Percentiles rank a stretch among this genome's conserved stretches.
Evolutionary conservation across 1,284 basidiomycete genomes (phyloP).

Genomic region (Inonotus obliquus): DNA sequence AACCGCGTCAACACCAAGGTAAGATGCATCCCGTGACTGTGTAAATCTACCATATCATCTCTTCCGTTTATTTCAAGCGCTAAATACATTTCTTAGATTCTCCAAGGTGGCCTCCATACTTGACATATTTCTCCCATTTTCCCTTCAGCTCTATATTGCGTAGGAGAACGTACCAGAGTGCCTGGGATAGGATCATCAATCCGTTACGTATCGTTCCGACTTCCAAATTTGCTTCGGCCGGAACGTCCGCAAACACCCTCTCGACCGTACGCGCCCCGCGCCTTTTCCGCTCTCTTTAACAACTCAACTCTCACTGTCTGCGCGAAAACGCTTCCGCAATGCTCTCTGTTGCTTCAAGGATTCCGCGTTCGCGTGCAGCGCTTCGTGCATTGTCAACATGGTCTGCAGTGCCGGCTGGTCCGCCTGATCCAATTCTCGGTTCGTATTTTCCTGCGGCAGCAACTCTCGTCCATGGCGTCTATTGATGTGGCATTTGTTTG

Average conservation of each 20-base stretch:
- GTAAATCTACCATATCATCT: background rate
- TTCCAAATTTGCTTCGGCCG: background rate
- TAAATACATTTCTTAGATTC: too few species aligned
- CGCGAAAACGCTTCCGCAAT: constrained; percentile 33
- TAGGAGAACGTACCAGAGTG: background rate
- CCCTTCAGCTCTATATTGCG: background rate
- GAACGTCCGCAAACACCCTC: background rate
- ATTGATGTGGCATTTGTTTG: constrained; percentile 13
- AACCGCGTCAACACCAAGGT: background rate
- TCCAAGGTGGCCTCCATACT: too few species aligned
- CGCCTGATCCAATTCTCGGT: constrained; percentile 94
- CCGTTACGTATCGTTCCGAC: background rate
- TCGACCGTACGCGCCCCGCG: background rate
- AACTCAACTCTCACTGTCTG: constrained; percentile 3
- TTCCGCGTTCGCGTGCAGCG: constrained; percentile 29
- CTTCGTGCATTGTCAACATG: constrained; percentile 62
- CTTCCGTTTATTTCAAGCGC: too few species aligned
- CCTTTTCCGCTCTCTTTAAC: background rate
- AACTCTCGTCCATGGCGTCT: background rate
- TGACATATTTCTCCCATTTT: background rate
- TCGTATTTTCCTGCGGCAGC: constrained; percentile 24
- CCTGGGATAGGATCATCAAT: background rate
- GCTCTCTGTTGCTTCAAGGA: constrained; percentile 26
- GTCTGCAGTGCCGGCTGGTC: constrained; percentile 82
- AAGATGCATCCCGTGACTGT: background rate